A percentile compares a stretch with the other conserved stretches of the same genome.
Conservation (phyloP, 192 early-diverging fungal species). For the Gonapodya sp. region DNA sequence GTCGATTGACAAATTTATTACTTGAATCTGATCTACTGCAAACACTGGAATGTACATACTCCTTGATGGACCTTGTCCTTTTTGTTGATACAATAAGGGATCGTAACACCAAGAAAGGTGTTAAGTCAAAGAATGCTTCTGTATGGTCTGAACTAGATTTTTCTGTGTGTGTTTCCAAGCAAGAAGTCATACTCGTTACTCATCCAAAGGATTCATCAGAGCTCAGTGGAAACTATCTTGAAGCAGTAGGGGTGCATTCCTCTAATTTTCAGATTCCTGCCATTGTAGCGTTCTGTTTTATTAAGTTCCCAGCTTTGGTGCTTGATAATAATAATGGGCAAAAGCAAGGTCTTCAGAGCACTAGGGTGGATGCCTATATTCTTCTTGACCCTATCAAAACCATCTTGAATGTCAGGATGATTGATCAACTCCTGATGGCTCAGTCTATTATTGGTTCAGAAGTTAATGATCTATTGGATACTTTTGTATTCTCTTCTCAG, state of each 20-base stretch:
- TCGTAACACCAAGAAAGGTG: not conserved
- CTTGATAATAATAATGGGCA: not conserved
- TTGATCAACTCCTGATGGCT: slow-evolving; percentile 70
- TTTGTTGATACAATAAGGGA: slow-evolving; percentile 23
- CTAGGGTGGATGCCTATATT: slow-evolving; percentile 13
- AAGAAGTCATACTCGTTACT: slow-evolving; percentile 41
- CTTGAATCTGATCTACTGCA: slow-evolving; percentile 56
- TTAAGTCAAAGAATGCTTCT: slow-evolving; percentile 20
- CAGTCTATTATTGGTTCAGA: slow-evolving; percentile 65
- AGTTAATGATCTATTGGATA: slow-evolving; percentile 62
- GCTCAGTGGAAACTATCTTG: too few species aligned
- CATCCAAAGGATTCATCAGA: slow-evolving; percentile 7
- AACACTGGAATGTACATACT: slow-evolving; percentile 48
- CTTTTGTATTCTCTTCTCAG: slow-evolving; percentile 40
- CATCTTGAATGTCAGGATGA: slow-evolving; percentile 50
- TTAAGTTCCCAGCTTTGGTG: not conserved
- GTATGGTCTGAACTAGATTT: slow-evolving; percentile 27
- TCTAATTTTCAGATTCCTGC: slow-evolving; percentile 44
- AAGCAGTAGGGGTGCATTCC: not conserved
- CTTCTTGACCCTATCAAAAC: slow-evolving; percentile 42
- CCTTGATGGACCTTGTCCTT: slow-evolving; percentile 38
- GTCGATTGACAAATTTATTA: slow-evolving; percentile 33
- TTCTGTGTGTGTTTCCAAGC: slow-evolving; percentile 35
- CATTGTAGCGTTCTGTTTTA: slow-evolving; percentile 10
- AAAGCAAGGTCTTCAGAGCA: not conserved